Evolutionary conservation across 192 early-diverging fungal genomes (phyloP).

Genomic region (Podila minutissima): DNA sequence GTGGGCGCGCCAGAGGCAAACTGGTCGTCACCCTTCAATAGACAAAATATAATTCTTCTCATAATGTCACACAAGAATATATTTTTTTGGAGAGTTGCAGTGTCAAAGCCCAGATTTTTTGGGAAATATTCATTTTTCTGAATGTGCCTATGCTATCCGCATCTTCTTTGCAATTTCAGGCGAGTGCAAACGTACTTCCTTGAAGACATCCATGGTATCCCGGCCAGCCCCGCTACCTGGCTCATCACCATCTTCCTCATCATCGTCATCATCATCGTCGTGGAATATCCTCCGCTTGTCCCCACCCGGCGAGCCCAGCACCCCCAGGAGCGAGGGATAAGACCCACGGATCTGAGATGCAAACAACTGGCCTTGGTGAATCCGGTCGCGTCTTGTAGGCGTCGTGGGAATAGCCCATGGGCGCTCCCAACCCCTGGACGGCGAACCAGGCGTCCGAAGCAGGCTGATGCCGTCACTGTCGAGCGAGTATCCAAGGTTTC

Average conservation of each 20-base stretch:
- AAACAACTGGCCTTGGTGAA: conserved; percentile 12
- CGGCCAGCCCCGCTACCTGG: background rate
- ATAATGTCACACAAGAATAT: too few species aligned
- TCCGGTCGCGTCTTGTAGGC: conserved; percentile 7
- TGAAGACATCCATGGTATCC: background rate
- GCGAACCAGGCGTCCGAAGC: background rate
- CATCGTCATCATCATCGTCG: background rate
- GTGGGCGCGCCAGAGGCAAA: conserved; percentile 30
- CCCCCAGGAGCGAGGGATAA: background rate
- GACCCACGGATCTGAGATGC: conserved; percentile 26
- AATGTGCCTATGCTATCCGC: background rate
- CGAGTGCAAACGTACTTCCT: background rate
- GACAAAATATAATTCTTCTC: too few species aligned
- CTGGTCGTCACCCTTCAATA: conserved; percentile 26
- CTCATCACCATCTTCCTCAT: background rate
- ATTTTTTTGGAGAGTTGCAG: too few species aligned
- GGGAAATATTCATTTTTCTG: too few species aligned
- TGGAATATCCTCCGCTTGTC: conserved; percentile 9
- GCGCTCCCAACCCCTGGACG: background rate
- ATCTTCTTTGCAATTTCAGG: background rate
- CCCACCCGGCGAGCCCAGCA: conserved; percentile 2
- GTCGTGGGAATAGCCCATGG: conserved; percentile 9
- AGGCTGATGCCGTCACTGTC: background rate
- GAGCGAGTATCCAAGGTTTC: background rate
- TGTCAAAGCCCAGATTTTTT: too few species aligned